phyloP scores from a whole-genome alignment of 2,329 filamentous ascomycete genomes.

The Fusarium sp. region DNA sequence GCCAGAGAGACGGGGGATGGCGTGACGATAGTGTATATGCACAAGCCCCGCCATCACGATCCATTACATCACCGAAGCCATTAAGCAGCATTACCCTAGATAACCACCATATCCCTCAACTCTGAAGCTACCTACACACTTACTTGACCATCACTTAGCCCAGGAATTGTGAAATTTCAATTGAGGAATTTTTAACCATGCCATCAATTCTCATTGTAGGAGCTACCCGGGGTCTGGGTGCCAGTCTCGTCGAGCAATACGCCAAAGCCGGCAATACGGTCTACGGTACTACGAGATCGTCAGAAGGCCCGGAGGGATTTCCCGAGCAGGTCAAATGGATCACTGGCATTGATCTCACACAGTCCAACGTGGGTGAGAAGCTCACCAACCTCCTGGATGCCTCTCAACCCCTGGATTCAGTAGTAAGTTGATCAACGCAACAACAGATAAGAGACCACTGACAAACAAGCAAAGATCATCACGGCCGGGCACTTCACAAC shows the following conservation, averaged over 20 bases:
- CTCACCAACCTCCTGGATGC: conserved; percentile 55
- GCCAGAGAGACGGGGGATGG: conserved; percentile 11
- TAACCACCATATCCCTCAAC: not conserved
- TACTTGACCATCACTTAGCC: not conserved
- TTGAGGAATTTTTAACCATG: conserved; percentile 45
- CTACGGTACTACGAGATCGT: conserved; percentile 65
- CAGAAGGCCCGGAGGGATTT: conserved; percentile 53
- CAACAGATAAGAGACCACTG: not conserved
- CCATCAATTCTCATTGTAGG: conserved; percentile 68
- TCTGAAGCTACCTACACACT: not conserved
- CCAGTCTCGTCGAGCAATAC: conserved; percentile 66
- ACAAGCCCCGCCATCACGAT: conserved; percentile 19
- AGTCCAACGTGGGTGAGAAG: conserved; percentile 56
- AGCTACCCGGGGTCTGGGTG: conserved; percentile 72
- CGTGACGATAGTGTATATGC: conserved; percentile 6
- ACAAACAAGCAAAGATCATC: conserved; percentile 60
- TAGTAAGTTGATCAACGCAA: conserved; percentile 47
- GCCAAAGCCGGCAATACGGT: conserved; percentile 58
- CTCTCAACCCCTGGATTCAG: conserved; percentile 52
- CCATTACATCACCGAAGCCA: conserved; percentile 36
- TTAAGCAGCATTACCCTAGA: not conserved
- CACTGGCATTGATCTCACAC: conserved; percentile 63
- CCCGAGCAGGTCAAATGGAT: conserved; percentile 62
- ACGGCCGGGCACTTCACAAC: conserved; percentile 73
- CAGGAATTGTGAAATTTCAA: not conserved